Evolutionary conservation across 2,329 filamentous ascomycete species (phyloP), one percentile per base, ranked within the genome.

Genomic region (Ophiosphaerella herpotricha): DNA sequence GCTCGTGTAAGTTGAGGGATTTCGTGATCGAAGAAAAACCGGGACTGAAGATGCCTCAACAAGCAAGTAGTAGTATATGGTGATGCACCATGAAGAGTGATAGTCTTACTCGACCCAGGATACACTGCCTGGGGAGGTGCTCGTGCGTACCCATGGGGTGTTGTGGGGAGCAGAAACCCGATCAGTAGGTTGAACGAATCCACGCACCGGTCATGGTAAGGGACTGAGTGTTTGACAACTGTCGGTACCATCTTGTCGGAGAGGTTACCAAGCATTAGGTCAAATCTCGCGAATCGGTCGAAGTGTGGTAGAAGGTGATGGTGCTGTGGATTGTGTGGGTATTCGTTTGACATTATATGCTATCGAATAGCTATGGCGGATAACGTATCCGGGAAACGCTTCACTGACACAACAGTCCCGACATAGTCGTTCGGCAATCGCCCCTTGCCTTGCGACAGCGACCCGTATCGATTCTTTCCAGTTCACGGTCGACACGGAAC

Each of bases 111-210:
- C 18, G 23, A 9, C 4, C 16, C n/a, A 47, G 21, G 16, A 8
- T 14, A 14, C 23, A 43, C 7, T 40, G 48, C 32, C 35, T 44
- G 39, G 48, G 51, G 32, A 40, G 33, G 12, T 16, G 45, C 45
- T 42, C 34, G 45, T 48, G 45, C 45, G 37, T 31, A 50, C 57
- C 60, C 60, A 49, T 52, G 58, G 58, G 54, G 54, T 41, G 46
- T 29, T 52, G 52, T 31, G 41, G 35, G 46, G 18, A 11, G 29
- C 23, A 31, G 34, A 16, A 52, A 46, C 48, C 43, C 34, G 36
- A 50, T 44, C 53, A 54, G 44, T 21, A n/a, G 8, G 16, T 43
- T 41, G 55, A 50, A 52, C 36, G 39, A 38, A 39, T 26, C 52
- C 43, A 48, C 23, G 45, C 51, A 44, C 18, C 26, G 29, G 5